phyloP scores from a whole-genome alignment of 257 asterid genomes.

The Henckelia pumila region DNA sequence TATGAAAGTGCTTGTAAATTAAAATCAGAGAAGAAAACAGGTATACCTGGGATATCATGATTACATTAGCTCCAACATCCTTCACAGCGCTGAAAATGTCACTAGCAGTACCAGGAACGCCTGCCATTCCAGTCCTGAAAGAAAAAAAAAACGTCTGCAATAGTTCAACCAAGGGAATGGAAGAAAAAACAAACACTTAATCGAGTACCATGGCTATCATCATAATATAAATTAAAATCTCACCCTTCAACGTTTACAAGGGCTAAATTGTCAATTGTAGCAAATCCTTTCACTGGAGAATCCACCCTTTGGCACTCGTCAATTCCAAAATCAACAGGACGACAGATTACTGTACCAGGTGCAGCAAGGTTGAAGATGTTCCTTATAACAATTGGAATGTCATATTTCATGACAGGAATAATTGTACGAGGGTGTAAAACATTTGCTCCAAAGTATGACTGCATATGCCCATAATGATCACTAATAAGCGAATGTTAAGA shows the following conservation, averaged over 20 bases:
- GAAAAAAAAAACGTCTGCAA: slow-evolving; percentile 20
- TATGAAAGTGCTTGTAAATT: slow-evolving; percentile 12
- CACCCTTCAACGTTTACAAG: slow-evolving; percentile 99
- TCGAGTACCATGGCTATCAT: neutral
- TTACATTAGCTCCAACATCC: slow-evolving; percentile 96
- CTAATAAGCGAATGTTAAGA: slow-evolving; percentile 27
- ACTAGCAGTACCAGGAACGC: slow-evolving; percentile 97
- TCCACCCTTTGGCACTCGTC: slow-evolving; percentile 51
- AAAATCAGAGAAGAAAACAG: slow-evolving; percentile 6
- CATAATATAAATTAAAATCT: slow-evolving; percentile 26
- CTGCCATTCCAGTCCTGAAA: slow-evolving; percentile 99
- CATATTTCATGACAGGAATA: slow-evolving; percentile 93
- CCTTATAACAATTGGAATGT: slow-evolving; percentile 95
- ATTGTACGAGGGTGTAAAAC: slow-evolving; percentile 98
- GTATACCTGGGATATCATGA: slow-evolving; percentile 95
- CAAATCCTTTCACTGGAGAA: slow-evolving; percentile 92
- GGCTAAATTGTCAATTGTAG: slow-evolving; percentile 96
- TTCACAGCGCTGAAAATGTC: slow-evolving; percentile 89
- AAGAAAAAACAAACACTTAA: slow-evolving; percentile 8
- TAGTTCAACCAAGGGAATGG: slow-evolving; percentile 9
- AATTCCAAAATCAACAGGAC: slow-evolving; percentile 39
- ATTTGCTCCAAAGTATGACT: slow-evolving; percentile 99
- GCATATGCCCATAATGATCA: slow-evolving; percentile 29
- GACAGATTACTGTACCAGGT: slow-evolving; percentile 89
- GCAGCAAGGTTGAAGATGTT: slow-evolving; percentile 94